Evolutionary conservation across 129 eudicot genomes (phyloP).

Genomic region (Helianthus tuberosus): DNA sequence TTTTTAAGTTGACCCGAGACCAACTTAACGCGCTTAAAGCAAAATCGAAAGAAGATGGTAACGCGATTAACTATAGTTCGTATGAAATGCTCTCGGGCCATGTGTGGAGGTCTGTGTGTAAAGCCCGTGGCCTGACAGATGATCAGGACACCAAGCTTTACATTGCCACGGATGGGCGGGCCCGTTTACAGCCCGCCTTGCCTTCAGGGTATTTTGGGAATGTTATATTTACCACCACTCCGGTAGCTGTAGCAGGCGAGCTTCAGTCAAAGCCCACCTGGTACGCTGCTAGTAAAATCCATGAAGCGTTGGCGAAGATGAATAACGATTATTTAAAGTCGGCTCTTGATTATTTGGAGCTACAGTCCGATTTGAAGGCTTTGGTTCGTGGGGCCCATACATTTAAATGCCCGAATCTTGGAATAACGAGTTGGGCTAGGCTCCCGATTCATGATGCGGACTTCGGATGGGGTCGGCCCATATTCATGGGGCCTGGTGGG

Average conservation of each 20-base stretch:
- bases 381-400: conserved; percentile 78
- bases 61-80: conserved; percentile 57
- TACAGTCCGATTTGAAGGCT: conserved; percentile 61
- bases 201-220: conserved; percentile 70
- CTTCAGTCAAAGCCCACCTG: conserved; percentile 53
- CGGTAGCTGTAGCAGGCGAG: conserved; percentile 48
- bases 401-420: conserved; percentile 69
- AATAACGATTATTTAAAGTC: conserved; percentile 59
- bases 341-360: conserved; percentile 57
- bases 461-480: conserved; percentile 81
- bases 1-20: conserved; percentile 63
- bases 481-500: conserved; percentile 83
- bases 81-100: conserved; percentile 81
- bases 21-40: conserved; percentile 63
- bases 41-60: conserved; percentile 61
- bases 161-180: conserved; percentile 80
- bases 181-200: conserved; percentile 52
- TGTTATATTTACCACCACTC: conserved; percentile 61
- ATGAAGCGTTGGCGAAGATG: conserved; percentile 42
- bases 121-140: conserved; percentile 60
- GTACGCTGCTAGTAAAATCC: conserved; percentile 46
- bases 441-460: conserved; percentile 83
- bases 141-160: conserved; percentile 74
- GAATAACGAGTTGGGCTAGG: conserved; percentile 74
- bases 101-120: conserved; percentile 71